Conservation (phyloP, 257 asterid genomes). For the Solanum peruvianum region DNA sequence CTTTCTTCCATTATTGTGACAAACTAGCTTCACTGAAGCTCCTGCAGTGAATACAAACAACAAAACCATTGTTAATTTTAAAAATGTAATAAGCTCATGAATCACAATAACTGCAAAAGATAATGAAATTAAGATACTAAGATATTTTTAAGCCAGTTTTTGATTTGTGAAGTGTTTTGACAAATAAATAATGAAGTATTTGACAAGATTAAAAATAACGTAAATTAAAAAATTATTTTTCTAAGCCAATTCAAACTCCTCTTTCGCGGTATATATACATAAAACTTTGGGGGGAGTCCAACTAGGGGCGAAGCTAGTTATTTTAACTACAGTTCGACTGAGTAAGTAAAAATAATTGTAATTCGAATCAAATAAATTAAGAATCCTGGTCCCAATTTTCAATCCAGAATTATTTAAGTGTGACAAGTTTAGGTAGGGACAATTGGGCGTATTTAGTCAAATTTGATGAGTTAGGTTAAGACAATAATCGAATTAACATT, state of each 20-base stretch:
- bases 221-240: no score
- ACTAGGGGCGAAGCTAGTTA: not conserved
- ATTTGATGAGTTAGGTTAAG: no score
- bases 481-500: no score
- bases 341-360: not conserved
- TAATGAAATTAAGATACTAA: not conserved
- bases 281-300: not conserved
- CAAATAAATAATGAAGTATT: no score
- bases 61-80: not conserved
- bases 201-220: no score
- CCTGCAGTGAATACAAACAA: not conserved
- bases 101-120: not conserved
- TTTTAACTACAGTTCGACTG: not conserved
- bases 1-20: slow-evolving; percentile 11
- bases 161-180: no score
- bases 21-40: not conserved
- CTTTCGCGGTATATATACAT: no score
- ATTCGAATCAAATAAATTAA: not conserved
- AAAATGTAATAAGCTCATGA: not conserved
- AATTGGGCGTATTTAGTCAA: no score
- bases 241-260: no score
- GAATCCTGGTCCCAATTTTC: not conserved
- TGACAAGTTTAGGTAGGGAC: not conserved
- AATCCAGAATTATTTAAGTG: not conserved
- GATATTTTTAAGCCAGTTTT: no score